Evolutionary conservation across 2,329 filamentous ascomycete species (phyloP).

Genomic region (Paraconiothyrium sp.): DNA sequence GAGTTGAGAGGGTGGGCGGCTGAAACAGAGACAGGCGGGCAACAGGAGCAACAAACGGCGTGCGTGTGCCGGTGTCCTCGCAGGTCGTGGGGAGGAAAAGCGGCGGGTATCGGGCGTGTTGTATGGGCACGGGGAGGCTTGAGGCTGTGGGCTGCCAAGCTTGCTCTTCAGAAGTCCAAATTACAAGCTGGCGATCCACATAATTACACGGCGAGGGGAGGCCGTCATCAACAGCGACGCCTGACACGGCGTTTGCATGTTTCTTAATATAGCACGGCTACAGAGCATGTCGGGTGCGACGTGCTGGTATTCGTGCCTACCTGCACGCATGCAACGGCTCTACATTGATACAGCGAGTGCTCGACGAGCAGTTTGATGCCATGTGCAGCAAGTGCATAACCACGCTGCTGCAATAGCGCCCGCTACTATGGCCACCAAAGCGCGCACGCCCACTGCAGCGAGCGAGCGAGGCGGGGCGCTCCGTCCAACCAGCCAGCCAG

Average conservation of each 20-base stretch:
- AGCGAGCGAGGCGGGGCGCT: not conserved
- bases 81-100: slow-evolving; percentile 11
- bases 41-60: slow-evolving; percentile 5
- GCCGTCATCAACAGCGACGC: slow-evolving; percentile 6
- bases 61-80: not conserved
- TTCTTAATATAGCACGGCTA: too few relatives aligned
- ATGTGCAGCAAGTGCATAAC: too few relatives aligned
- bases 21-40: slow-evolving; percentile 36
- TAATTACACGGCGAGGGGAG: not conserved
- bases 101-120: slow-evolving; percentile 13
- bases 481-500: not conserved
- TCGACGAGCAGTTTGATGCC: too few relatives aligned
- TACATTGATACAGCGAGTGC: too few relatives aligned
- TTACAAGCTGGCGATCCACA: slow-evolving; percentile 9
- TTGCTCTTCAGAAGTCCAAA: slow-evolving; percentile 6
- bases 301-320: too few relatives aligned
- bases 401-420: slow-evolving; percentile 4
- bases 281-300: too few relatives aligned
- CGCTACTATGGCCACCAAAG: too few relatives aligned
- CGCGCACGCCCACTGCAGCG: too few relatives aligned
- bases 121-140: slow-evolving; percentile 3
- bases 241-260: not conserved
- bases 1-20: slow-evolving; percentile 35
- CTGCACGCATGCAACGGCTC: too few relatives aligned
- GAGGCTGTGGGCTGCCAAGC: slow-evolving; percentile 13